A percentile compares a stretch with the other conserved stretches of the same genome.
Conservation (phyloP, 306 rosid species). For the Cucurbita moschata region DNA sequence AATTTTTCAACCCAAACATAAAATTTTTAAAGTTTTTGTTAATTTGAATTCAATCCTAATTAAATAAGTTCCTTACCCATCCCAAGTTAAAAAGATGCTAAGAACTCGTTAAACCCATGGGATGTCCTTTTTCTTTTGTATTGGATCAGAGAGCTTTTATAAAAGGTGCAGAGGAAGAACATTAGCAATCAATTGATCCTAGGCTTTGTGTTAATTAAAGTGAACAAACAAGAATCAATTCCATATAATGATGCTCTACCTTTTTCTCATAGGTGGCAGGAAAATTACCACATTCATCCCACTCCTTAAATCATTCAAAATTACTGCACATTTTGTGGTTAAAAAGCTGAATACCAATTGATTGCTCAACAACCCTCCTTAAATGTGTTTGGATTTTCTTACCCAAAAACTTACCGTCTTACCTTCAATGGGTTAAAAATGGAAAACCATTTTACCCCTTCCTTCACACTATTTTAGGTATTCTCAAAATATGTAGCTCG, state of each 20-base stretch:
- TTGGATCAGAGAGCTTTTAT: background rate
- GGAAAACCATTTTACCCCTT: background rate
- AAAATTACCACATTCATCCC: background rate
- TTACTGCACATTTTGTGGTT: background rate
- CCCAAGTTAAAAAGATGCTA: no score
- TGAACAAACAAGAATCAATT: conserved; percentile 3
- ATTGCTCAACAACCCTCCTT: background rate
- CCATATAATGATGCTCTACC: background rate
- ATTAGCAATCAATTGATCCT: background rate
- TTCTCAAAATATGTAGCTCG: background rate
- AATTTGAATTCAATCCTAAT: no score
- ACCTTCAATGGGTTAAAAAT: background rate
- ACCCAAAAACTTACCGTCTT: background rate
- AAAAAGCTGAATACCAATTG: background rate
- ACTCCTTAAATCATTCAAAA: background rate
- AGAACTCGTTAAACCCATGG: background rate
- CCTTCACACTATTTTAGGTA: background rate
- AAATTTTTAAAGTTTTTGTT: no score
- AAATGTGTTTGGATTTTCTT: background rate
- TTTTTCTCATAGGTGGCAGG: background rate
- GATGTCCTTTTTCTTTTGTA: background rate
- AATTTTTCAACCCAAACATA: no score
- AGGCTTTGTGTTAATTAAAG: background rate
- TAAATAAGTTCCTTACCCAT: no score
- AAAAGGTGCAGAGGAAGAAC: background rate